Base-by-base conservation (phyloP, 1,139 yeast species). In the Magnusiomyces starmeri region DNA sequence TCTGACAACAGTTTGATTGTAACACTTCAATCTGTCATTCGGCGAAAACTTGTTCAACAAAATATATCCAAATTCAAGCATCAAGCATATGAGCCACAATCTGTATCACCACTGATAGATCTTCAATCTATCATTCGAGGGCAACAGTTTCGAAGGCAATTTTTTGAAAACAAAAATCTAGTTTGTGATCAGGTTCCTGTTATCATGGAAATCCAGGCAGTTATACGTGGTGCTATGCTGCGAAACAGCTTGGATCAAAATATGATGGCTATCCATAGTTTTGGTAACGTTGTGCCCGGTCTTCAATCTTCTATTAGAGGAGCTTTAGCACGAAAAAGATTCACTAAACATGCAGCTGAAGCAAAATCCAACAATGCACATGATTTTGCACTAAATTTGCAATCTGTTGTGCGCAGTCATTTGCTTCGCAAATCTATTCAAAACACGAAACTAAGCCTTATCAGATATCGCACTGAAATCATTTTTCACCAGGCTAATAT, bases 201-300 rank as follows among this genome's bases (percentile, higher is more conserved):
- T 25, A 54, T 54, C n/a, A 54, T 51, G 14, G 58, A 49, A 37
- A 63, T 81, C 1, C 86, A 81, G 61, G 70, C 79, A 39, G 70
- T 77, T 54, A 70, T 74, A 1, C 71, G 84, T 57, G 85, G 82
- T 10, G 25, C 43, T 12, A 49, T 52, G 1, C 39, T 51, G 18
- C 46, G 56, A 1, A 47, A 43, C 3, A 29, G 43, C 10, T 40
- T 52, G 14, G 50, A 29, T 39, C 43, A 40, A 3, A 16, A 20
- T 16, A 25, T 40, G 7, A 25, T 25, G 2, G 39, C 37, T 21
- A 49, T 51, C 25, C 26, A 21, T 2, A 41, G 9, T 4, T 49
- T 49, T 22, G 39, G 37, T 14, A 48, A 54, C 14, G 6, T 43
- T 6, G 27, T 52, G 9, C 9, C 26, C 21, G 48, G 22, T 3